These are phyloP conservation scores for Xylaria sp. DNA, from an alignment of 2,329 filamentous ascomycete genomes.

Conservation along the genomic window DNA sequence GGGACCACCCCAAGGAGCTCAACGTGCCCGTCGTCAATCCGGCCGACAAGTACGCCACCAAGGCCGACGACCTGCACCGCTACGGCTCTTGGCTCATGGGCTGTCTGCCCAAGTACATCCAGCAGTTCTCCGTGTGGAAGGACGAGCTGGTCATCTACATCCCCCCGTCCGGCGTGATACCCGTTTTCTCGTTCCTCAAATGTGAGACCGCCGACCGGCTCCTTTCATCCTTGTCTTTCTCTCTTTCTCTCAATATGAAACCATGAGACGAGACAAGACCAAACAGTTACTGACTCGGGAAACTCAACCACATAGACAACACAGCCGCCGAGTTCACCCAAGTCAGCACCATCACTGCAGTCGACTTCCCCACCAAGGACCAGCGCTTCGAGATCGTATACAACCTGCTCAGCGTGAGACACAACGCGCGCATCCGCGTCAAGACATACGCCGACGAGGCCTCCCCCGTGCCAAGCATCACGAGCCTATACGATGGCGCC, in stretches of 20 bases:
- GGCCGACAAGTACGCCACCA: constrained; percentile 88
- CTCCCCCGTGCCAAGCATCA: constrained; percentile 88
- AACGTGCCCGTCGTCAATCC: constrained; percentile 86
- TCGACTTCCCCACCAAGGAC: constrained; percentile 94
- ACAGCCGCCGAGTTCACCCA: constrained; percentile 96
- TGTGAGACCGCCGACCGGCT: constrained; percentile 48
- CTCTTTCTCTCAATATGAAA: too few species aligned
- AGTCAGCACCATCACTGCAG: constrained; percentile 88
- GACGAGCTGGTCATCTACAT: constrained; percentile 97
- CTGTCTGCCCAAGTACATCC: constrained; percentile 95
- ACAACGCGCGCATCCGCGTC: constrained; percentile 95
- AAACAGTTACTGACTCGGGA: constrained; percentile 29
- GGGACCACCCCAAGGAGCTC: constrained; percentile 65
- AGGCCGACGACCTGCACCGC: constrained; percentile 85
- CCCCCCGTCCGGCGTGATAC: constrained; percentile 83
- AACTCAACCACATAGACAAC: constrained; percentile 73
- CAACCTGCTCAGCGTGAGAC: constrained; percentile 92
- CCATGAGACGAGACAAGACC: not conserved
- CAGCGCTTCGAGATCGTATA: constrained; percentile 98
- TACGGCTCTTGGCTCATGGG: constrained; percentile 98
- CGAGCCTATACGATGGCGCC: constrained; percentile 86
- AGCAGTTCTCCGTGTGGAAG: constrained; percentile 99
- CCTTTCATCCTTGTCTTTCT: not conserved
- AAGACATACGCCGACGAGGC: constrained; percentile 99
- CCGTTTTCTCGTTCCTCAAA: constrained; percentile 93